Evolutionary conservation across 495 filamentous ascomycete genomes (phyloP).

Genomic region (Arthonia radiata): DNA sequence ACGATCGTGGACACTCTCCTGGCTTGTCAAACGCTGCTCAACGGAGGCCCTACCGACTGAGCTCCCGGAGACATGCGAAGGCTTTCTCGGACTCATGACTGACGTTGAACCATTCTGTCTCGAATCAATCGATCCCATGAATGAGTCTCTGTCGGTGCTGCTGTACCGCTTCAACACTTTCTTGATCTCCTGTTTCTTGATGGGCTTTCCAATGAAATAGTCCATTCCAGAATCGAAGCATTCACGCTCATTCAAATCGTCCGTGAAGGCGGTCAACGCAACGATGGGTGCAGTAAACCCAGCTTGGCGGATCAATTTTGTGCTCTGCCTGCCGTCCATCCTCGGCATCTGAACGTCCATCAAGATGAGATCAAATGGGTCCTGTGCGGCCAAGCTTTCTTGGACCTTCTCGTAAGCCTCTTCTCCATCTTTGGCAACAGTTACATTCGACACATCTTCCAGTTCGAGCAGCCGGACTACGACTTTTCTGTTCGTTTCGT

Average conservation of each 20-base stretch:
- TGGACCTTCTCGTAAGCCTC: conserved; percentile 74
- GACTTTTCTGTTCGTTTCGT: conserved; percentile 84
- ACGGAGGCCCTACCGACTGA: too few species aligned
- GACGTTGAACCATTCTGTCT: too few species aligned
- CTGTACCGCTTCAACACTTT: conserved; percentile 51
- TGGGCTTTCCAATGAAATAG: conserved; percentile 55
- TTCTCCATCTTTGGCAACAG: conserved; percentile 55
- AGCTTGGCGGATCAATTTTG: conserved; percentile 62
- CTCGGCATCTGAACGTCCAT: conserved; percentile 51
- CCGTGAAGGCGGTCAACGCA: conserved; percentile 70
- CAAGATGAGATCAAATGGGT: conserved; percentile 62
- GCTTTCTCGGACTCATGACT: too few species aligned
- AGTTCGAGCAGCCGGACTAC: conserved; percentile 52
- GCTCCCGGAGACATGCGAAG: too few species aligned
- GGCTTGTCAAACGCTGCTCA: too few species aligned
- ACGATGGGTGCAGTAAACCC: conserved; percentile 81
- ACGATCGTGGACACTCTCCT: too few species aligned
- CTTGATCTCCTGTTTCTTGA: conserved; percentile 58
- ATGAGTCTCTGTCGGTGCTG: too few species aligned
- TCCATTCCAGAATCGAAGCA: conserved; percentile 48
- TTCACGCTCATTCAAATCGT: conserved; percentile 47
- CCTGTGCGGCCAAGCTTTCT: conserved; percentile 45
- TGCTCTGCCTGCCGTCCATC: conserved; percentile 69
- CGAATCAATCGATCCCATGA: too few species aligned
- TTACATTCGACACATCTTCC: conserved; percentile 34